Evolutionary conservation across 345 rosid genomes (phyloP), one percentile per base, ranked within the genome.

Genomic region (Microcos paniculata): DNA sequence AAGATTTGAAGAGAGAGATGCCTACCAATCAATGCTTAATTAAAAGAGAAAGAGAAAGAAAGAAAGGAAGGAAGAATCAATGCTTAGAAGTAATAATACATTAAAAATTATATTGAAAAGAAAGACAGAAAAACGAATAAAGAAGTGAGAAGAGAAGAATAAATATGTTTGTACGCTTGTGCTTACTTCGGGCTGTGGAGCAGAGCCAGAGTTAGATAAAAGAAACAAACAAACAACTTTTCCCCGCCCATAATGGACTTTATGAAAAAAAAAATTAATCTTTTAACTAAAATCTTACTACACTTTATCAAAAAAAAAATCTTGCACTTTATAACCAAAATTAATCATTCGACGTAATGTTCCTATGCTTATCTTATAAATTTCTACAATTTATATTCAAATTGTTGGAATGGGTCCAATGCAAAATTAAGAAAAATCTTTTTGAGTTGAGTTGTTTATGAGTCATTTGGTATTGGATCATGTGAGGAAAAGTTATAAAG

Each of bases 131-230:
- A 30, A 65, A 21, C 23, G 46, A 73, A 65, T 35, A 71, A 62
- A 75, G 61, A 78, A 57, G 43, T 23, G 70, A 65, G 43, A 70
- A 64, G 77, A 46, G 75, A 77, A 77, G 83, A 71, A 84, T 77
- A 75, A 68, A 71, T 38, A 68, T 67, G 72, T 14, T 68, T 68
- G 80, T 71, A 74, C 66, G 80, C 71, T 71, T 53, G 31, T 67
- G 80, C 14, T 59, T 53, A 16, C 75, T 45, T 35, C 40, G 40
- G 40, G 40, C 40, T 35, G 40, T 80, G 68, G 62, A 23, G 73
- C 33, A 53, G 42, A 40, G 62, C 45, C 8, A 16, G 19, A 65
- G 11, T 4, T 35, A 31, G n/a, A 43, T 51, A 13, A 6, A 65
- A 12, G 16, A 30, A 5, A 13, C n/a, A 55, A 5, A 35, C 8